Evolutionary conservation across 768 basidiomycete genomes (phyloP).

Genomic region (Mycena rosella): DNA sequence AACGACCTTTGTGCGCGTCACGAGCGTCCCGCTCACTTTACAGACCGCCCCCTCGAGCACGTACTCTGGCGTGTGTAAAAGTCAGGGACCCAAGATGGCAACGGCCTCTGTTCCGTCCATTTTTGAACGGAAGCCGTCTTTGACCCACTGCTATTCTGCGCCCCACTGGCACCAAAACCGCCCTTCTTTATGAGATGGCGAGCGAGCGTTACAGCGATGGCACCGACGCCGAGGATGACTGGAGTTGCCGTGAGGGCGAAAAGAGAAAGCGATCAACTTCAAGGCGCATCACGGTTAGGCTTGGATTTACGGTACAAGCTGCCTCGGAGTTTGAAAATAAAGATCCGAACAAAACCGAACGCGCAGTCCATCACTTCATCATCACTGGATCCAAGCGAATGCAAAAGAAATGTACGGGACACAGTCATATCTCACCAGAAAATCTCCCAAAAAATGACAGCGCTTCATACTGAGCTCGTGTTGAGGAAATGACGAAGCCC

Average conservation of each 20-base stretch:
- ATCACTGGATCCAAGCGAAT: too few relatives aligned
- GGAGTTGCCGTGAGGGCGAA: conserved; percentile 83
- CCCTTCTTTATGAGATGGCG: conserved; percentile 78
- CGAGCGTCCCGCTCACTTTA: conserved; percentile 70
- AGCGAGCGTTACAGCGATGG: conserved; percentile 80
- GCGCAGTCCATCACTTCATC: too few relatives aligned
- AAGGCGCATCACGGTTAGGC: neutral
- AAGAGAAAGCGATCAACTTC: too few relatives aligned
- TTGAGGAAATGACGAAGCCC: too few relatives aligned
- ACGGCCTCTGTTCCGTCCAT: conserved; percentile 98
- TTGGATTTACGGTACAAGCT: too few relatives aligned
- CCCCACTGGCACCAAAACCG: conserved; percentile 66
- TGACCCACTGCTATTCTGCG: conserved; percentile 89
- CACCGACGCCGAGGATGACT: conserved; percentile 80
- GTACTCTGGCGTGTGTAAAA: conserved; percentile 18
- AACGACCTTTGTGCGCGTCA: conserved; percentile 57
- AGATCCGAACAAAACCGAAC: too few relatives aligned
- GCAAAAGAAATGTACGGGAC: too few relatives aligned
- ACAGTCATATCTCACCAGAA: too few relatives aligned
- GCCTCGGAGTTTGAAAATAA: too few relatives aligned
- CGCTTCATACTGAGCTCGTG: too few relatives aligned
- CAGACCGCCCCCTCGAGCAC: conserved; percentile 48
- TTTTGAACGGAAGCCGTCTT: conserved; percentile 94
- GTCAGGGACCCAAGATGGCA: conserved; percentile 76
- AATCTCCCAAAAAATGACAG: too few relatives aligned